phyloP scores from a whole-genome alignment of 2,329 filamentous ascomycete genomes.

The Didymellaceae sp. region DNA sequence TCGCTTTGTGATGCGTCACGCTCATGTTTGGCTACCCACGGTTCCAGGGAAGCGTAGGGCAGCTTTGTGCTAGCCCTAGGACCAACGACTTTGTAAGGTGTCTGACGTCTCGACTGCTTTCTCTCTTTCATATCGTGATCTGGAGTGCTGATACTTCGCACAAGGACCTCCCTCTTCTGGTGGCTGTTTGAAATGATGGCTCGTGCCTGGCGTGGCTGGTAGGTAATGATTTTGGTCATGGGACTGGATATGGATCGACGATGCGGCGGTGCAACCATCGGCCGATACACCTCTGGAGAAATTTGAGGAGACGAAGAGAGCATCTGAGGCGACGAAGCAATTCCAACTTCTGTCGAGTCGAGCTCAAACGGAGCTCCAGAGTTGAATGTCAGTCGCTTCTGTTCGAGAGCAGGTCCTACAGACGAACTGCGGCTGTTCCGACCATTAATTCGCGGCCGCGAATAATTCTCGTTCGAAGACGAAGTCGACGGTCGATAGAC shows the following conservation, averaged over 20 bases:
- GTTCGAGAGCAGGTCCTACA: constrained; percentile 12
- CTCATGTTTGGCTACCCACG: constrained; percentile 34
- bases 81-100: constrained; percentile 29
- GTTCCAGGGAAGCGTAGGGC: constrained; percentile 37
- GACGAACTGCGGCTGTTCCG: constrained; percentile 20
- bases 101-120: constrained; percentile 38
- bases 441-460: constrained; percentile 26
- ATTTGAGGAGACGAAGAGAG: constrained; percentile 6
- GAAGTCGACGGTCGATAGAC: constrained; percentile 23
- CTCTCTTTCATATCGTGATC: constrained; percentile 16
- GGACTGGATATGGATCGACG: constrained; percentile 28
- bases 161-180: constrained; percentile 17
- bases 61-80: constrained; percentile 9
- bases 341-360: constrained; percentile 22
- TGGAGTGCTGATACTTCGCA: constrained; percentile 17
- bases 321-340: constrained; percentile 11
- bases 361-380: constrained; percentile 24
- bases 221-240: constrained; percentile 21
- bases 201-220: constrained; percentile 17
- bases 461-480: constrained; percentile 31
- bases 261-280: constrained; percentile 14
- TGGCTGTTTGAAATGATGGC: constrained; percentile 12
- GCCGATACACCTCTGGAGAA: constrained; percentile 17
- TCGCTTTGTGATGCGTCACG: constrained; percentile 26
- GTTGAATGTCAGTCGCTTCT: constrained; percentile 17